Percentiles rank a stretch among this genome's conserved stretches.
Conservation (phyloP, 805 yeast species). For the Spathaspora gorwiae region DNA sequence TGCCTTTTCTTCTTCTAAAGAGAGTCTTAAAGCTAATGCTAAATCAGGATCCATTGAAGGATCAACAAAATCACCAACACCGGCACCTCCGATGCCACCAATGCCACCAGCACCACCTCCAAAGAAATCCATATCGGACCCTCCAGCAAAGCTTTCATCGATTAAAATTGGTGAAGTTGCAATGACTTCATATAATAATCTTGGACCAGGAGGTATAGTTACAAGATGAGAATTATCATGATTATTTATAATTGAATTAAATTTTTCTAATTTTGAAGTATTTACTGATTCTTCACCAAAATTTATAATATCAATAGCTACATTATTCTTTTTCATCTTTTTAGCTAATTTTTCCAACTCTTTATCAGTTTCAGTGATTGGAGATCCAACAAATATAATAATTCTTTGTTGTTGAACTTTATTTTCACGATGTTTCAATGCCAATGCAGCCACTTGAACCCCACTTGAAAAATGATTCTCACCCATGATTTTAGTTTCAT, state of each 20-base stretch:
- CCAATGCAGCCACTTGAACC: constrained; percentile 85
- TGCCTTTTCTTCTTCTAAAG: constrained; percentile 90
- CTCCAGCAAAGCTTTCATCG: constrained; percentile 55
- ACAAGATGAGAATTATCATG: constrained; percentile 79
- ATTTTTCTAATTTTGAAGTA: constrained; percentile 73
- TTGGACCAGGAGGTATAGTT: constrained; percentile 85
- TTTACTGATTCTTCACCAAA: constrained; percentile 86
- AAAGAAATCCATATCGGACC: constrained; percentile 34
- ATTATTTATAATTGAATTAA: constrained; percentile 67
- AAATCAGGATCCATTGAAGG: constrained; percentile 95
- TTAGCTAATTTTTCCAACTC: constrained; percentile 83
- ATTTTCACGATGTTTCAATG: constrained; percentile 93
- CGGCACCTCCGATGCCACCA: constrained; percentile 23
- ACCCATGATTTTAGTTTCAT: constrained; percentile 72
- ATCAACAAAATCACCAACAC: constrained; percentile 50
- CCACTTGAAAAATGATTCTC: constrained; percentile 67
- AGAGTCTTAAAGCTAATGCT: constrained; percentile 90
- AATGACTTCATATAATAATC: constrained; percentile 75
- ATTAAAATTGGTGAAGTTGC: constrained; percentile 70
- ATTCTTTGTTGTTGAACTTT: constrained; percentile 88
- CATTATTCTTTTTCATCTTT: constrained; percentile 86
- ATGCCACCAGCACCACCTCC: constrained; percentile 33
- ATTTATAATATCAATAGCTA: constrained; percentile 84
- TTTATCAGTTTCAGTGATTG: constrained; percentile 62
- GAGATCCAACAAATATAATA: constrained; percentile 84